A percentile compares a stretch with the other conserved stretches of the same genome.
Conservation (phyloP, 495 filamentous ascomycete species). For the Hypoxylon fuscum region DNA sequence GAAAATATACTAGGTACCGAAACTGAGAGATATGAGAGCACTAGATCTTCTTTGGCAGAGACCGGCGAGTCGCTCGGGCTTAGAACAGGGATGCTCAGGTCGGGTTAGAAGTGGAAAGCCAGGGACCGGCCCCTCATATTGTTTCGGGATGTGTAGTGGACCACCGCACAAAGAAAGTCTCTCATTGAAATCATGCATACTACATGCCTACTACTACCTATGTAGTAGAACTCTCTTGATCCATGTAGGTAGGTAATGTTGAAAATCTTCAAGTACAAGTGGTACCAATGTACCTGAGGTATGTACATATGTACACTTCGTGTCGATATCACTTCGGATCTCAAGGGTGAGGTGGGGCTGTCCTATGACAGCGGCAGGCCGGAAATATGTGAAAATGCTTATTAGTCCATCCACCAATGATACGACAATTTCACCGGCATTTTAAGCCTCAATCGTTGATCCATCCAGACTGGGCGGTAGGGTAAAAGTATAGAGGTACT, state of each 20-base stretch:
- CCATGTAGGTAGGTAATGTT: too few relatives aligned
- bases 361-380: background rate
- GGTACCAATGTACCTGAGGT: background rate
- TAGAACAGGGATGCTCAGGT: slow-evolving; percentile 25
- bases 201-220: too few relatives aligned
- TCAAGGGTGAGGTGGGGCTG: slow-evolving; percentile 7
- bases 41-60: slow-evolving; percentile 23
- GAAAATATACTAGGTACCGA: slow-evolving; percentile 9
- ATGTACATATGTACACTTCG: background rate
- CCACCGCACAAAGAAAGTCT: slow-evolving; percentile 5
- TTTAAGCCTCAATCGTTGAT: background rate
- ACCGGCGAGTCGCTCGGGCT: slow-evolving; percentile 11
- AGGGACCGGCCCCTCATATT: slow-evolving; percentile 15
- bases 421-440: too few relatives aligned
- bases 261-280: too few relatives aligned
- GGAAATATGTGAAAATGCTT: too few relatives aligned
- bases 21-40: slow-evolving; percentile 14
- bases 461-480: too few relatives aligned
- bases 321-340: background rate
- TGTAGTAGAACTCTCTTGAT: background rate
- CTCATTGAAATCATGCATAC: slow-evolving; percentile 13
- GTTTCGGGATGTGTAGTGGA: slow-evolving; percentile 26
- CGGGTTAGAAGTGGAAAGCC: slow-evolving; percentile 10
- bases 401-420: too few relatives aligned
- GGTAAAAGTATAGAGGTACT: too few relatives aligned